phyloP scores from a whole-genome alignment of 2,329 filamentous ascomycete genomes.

The Talaromyces sp. region DNA sequence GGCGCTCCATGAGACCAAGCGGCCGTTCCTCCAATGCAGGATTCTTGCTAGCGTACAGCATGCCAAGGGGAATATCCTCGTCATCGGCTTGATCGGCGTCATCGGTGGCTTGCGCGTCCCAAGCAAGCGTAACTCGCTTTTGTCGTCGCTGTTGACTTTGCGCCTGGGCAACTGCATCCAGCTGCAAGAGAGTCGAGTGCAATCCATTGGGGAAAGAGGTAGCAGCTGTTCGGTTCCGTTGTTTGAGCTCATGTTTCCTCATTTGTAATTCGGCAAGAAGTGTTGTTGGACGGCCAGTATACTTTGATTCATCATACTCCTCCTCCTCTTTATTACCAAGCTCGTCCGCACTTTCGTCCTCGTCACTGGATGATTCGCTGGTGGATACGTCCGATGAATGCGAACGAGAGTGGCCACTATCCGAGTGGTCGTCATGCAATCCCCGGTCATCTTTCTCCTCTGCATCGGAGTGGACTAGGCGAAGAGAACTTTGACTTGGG shows the following conservation, averaged over 20 bases:
- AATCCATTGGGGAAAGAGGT: slow-evolving; percentile 68
- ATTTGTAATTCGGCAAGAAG: slow-evolving; percentile 87
- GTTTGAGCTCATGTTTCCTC: slow-evolving; percentile 81
- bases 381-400: slow-evolving; percentile 8
- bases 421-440: slow-evolving; percentile 16
- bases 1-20: slow-evolving; percentile 54
- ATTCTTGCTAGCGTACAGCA: slow-evolving; percentile 60
- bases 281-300: slow-evolving; percentile 75
- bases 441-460: background rate
- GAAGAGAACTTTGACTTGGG: slow-evolving; percentile 14
- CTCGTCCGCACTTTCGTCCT: slow-evolving; percentile 31
- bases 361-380: slow-evolving; percentile 10
- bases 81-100: slow-evolving; percentile 54
- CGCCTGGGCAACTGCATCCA: slow-evolving; percentile 84
- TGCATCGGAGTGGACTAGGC: background rate
- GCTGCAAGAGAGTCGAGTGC: slow-evolving; percentile 81
- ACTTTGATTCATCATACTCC: slow-evolving; percentile 40
- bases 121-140: slow-evolving; percentile 79
- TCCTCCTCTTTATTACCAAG: slow-evolving; percentile 43
- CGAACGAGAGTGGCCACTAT: slow-evolving; percentile 15
- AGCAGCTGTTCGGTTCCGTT: slow-evolving; percentile 65
- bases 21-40: slow-evolving; percentile 29
- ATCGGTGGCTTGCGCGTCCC: slow-evolving; percentile 60
- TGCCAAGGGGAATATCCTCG: slow-evolving; percentile 80
- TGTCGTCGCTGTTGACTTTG: slow-evolving; percentile 66